Evolutionary conservation across 805 yeast species (phyloP).

Genomic region (Zygosaccharomyces bisporus): DNA sequence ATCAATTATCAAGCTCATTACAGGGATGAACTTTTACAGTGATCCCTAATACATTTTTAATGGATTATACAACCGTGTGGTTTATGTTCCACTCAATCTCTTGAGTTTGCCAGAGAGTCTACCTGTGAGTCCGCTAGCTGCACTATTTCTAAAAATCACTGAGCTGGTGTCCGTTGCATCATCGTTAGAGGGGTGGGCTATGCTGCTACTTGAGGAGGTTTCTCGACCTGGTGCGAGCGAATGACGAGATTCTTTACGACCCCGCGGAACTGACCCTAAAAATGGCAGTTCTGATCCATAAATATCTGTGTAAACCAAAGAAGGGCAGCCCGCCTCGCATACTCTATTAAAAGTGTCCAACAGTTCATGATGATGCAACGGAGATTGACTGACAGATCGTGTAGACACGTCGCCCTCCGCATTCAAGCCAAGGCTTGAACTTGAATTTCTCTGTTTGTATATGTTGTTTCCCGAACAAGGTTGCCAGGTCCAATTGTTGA

Average conservation of each 20-base stretch:
- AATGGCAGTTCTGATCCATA: conserved; percentile 18
- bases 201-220: conserved; percentile 7
- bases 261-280: conserved; percentile 9
- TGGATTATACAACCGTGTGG: not conserved
- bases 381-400: conserved; percentile 29
- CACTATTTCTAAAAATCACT: conserved; percentile 16
- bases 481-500: conserved; percentile 32
- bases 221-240: conserved; percentile 6
- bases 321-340: conserved; percentile 19
- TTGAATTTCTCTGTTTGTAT: conserved; percentile 10
- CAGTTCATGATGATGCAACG: conserved; percentile 27
- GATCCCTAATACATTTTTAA: conserved; percentile 2
- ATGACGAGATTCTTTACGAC: conserved; percentile 8
- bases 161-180: conserved; percentile 14
- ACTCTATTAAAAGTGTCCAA: conserved; percentile 31
- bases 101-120: conserved; percentile 11
- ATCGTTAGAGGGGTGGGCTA: conserved; percentile 7
- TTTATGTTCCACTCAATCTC: conserved; percentile 10
- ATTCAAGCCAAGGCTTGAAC: conserved; percentile 12
- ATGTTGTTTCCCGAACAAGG: conserved; percentile 10
- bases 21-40: conserved; percentile 64
- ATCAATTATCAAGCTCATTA: conserved; percentile 81
- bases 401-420: conserved; percentile 22
- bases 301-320: conserved; percentile 9
- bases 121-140: conserved; percentile 12